Evolutionary conservation across 208 protist species (phyloP), one percentile per base, ranked within the genome.

Genomic region (Trypanosoma scelopori): DNA sequence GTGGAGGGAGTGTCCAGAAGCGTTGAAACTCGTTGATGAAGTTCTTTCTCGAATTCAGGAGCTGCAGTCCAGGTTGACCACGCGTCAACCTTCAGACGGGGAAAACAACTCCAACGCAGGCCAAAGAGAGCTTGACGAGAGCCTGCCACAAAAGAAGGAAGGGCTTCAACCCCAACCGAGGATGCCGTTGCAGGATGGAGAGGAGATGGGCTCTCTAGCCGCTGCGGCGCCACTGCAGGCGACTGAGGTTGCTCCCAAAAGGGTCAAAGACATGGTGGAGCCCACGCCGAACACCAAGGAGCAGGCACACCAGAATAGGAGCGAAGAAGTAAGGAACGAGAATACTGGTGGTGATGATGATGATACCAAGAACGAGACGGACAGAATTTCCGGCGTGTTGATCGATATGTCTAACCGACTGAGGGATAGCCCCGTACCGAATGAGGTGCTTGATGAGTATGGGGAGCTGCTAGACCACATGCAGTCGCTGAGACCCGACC

Each of bases 361-460:
- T 52, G 57, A n/a, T n/a, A n/a, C n/a, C n/a, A n/a, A n/a, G n/a
- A n/a, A n/a, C n/a, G n/a, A 53, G 37, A 46, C 28, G 4, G 39
- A 25, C 13, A 23, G 25, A 41, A 66, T 83, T 49, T 43, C 79
- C 5, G 65, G 70, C 25, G 48, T 78, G 5, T 73, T 87, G 9
- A 60, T 84, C 15, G 65, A 83, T 12, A 79, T 93, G 27, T 87
- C 84, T 7, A 67, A 78, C 60, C 67, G 69, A 51, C 69, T 89
- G 15, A 71, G 82, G 16, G 82, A 89, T 20, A 48, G 72, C 43
- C 16, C 51, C 22, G 52, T 85, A 42, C 66, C 77, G 4, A 55
- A 76, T 25, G 84, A 79, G 68, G 53, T 77, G 30, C 71, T 91
- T 51, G 71, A 75, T 56, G 52, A 76, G 47, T 86, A 78, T 53